Base-by-base conservation (phyloP, 2,329 filamentous ascomycete genomes). In the Acarospora socialis region DNA sequence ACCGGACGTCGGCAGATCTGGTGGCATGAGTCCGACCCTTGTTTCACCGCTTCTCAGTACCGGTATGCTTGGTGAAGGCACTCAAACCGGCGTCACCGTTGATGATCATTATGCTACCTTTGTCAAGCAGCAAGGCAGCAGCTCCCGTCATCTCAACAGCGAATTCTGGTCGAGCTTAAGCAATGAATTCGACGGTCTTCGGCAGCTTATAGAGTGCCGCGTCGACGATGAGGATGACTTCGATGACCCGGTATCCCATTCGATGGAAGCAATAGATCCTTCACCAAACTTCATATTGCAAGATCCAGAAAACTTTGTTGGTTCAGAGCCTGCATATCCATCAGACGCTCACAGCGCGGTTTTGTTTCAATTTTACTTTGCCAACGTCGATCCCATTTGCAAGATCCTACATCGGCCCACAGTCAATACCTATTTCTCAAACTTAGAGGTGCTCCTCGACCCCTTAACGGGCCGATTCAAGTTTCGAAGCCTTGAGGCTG, bases 351-450 rank as follows among this genome's bases (percentile, higher is more conserved):
- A 39, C 16, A 28, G 40, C 13, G 19, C 14, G 21, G 20, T 14
- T n/a, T 8, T 41, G 15, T 39, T 22, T 23, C 22, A 35, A 12
- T 12, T 33, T 10, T 42, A 36, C 17, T 14, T 31, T 8, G 21
- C 16, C 6, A 41, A 41, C 13, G 34, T 42, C 9, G 40, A 42
- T 32, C 27, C 40, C n/a, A 35, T 41, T 17, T 30, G 21, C 14
- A 42, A 39, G 20, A n/a, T 42, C 18, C 16, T 42, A 20, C 40
- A 42, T 28, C 33, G 30, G 7, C 40, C 40, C 14, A 42, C 35
- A 6, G 12, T 38, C 13, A 30, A 30, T 13, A 21, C 35, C 7
- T 33, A 39, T 15, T 8, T 22, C 21, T n/a, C 21, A n/a, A 22
- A 22, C 8, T 22, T n/a, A 22, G 8, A 22, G n/a, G 21, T n/a